phyloP scores from a whole-genome alignment of 2,329 filamentous ascomycete genomes.

The Fusarium ambrosium region DNA sequence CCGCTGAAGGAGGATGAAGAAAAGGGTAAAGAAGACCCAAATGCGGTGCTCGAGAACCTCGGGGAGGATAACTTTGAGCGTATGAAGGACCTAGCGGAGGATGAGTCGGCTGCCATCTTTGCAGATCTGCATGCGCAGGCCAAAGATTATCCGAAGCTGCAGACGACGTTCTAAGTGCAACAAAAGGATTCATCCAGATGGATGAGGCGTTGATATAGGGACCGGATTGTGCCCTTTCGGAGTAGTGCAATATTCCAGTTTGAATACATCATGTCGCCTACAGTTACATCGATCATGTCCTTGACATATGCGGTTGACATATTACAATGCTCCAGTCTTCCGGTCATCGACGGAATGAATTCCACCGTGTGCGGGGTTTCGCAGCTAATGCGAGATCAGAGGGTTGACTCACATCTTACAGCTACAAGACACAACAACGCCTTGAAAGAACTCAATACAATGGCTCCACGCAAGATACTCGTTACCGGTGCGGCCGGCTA shows the following conservation, averaged over 20 bases:
- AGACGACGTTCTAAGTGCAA: conserved; percentile 44
- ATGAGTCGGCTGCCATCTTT: conserved; percentile 56
- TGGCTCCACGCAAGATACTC: conserved; percentile 10
- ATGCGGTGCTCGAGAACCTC: conserved; percentile 80
- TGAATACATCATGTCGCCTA: not conserved
- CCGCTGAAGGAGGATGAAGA: conserved; percentile 47
- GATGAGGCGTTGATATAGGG: not conserved
- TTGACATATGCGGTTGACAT: not conserved
- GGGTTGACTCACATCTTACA: not conserved
- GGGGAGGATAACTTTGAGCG: conserved; percentile 81
- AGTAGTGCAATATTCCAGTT: not conserved
- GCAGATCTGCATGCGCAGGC: conserved; percentile 42
- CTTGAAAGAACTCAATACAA: not conserved
- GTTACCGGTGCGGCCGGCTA: conserved; percentile 24
- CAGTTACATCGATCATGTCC: not conserved
- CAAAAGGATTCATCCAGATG: not conserved
- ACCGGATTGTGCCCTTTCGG: not conserved
- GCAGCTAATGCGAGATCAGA: not conserved
- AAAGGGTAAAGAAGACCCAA: conserved; percentile 64
- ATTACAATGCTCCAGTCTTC: not conserved
- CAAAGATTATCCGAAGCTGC: conserved; percentile 46
- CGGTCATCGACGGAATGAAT: not conserved
- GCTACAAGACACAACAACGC: not conserved
- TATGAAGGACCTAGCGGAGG: conserved; percentile 65
- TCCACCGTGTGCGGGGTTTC: conserved; percentile 2